Conservation (phyloP, 768 basidiomycete genomes). For the Agaricus subrufescens region DNA sequence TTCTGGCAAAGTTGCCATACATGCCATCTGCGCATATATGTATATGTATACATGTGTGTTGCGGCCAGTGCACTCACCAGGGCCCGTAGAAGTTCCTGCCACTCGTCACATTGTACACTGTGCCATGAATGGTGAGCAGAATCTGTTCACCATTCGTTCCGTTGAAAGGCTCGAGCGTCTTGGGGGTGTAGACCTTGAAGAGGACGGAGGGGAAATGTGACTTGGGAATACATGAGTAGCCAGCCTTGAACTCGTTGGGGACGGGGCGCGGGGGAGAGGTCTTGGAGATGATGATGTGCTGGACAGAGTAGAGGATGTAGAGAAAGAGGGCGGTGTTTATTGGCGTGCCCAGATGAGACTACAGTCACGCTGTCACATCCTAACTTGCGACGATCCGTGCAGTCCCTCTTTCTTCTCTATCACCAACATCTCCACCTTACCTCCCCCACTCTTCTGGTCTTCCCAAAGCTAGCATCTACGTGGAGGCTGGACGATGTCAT, state of each 20-base stretch:
- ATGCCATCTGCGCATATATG: conserved; percentile 67
- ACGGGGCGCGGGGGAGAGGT: conserved; percentile 37
- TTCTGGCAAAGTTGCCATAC: conserved; percentile 96
- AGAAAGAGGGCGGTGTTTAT: conserved; percentile 74
- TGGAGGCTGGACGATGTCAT: too few relatives aligned
- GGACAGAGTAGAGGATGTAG: conserved; percentile 75
- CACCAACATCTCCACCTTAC: too few relatives aligned
- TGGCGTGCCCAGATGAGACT: too few relatives aligned
- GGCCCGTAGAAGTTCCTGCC: conserved; percentile 94
- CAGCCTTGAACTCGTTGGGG: conserved; percentile 70
- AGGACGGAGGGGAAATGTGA: conserved; percentile 73
- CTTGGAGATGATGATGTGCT: conserved; percentile 67
- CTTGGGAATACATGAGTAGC: conserved; percentile 92
- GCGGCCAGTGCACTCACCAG: conserved; percentile 51
- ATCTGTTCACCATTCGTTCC: conserved; percentile 68
- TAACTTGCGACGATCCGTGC: too few relatives aligned
- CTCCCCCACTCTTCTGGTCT: too few relatives aligned
- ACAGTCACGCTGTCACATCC: too few relatives aligned
- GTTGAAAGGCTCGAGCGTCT: conserved; percentile 63
- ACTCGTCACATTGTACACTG: conserved; percentile 89
- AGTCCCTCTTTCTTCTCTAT: too few relatives aligned
- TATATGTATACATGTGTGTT: background rate
- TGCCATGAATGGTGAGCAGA: conserved; percentile 76
- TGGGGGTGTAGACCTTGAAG: conserved; percentile 76
- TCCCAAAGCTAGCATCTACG: too few relatives aligned